phyloP scores from a whole-genome alignment of 1,284 basidiomycete genomes.

The Malassezia pachydermatis region DNA sequence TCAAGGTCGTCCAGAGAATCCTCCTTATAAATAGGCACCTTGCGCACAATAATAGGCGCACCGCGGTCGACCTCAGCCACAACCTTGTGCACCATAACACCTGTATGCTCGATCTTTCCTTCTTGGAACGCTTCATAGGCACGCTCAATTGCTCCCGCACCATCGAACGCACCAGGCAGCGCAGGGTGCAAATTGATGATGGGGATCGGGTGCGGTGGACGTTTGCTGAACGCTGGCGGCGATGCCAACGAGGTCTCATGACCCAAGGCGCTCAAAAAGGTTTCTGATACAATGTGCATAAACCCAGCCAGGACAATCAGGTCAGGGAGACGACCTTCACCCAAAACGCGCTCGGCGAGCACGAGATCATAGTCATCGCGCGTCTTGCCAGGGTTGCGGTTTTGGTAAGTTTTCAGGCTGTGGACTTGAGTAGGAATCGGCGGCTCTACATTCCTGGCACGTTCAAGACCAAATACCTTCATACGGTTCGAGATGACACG shows the following conservation, averaged over 20 bases:
- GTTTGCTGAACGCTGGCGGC: constrained; percentile 21
- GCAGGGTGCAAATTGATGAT: constrained; percentile 97
- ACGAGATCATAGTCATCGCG: constrained; percentile 76
- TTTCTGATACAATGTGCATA: constrained; percentile 75
- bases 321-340: constrained; percentile 56
- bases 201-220: constrained; percentile 55
- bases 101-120: constrained; percentile 56
- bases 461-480: constrained; percentile 74
- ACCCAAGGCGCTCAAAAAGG: constrained; percentile 50
- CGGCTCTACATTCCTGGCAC: constrained; percentile 62
- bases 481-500: constrained; percentile 87
- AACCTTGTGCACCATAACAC: constrained; percentile 89
- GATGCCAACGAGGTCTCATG: constrained; percentile 24
- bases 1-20: constrained; percentile 70
- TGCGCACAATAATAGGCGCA: constrained; percentile 68
- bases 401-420: constrained; percentile 73
- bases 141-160: constrained; percentile 75
- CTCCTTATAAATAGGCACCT: constrained; percentile 62
- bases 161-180: constrained; percentile 85
- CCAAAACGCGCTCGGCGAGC: constrained; percentile 63
- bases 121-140: constrained; percentile 78
- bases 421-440: constrained; percentile 71
- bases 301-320: constrained; percentile 86
- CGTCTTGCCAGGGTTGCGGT: constrained; percentile 59
- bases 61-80: constrained; percentile 88